Base-by-base conservation (phyloP, 2,329 filamentous ascomycete genomes). In the Neonectria faginata region DNA sequence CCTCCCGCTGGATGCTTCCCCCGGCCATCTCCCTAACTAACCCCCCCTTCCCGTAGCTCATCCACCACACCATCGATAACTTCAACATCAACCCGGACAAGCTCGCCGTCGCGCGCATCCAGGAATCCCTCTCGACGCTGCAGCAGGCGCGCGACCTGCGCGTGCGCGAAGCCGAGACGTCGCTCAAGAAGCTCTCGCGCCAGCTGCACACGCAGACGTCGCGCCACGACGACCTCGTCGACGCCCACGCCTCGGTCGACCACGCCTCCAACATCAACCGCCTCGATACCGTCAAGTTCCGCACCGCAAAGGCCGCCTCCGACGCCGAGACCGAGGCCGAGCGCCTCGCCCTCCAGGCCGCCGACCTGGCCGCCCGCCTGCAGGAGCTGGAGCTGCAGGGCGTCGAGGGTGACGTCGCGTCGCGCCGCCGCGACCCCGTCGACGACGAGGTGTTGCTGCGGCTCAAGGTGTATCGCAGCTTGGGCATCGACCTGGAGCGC, bases 251-350 rank as follows among this genome's bases (percentile, higher is more conserved):
- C 68, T 88, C 92, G 0, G 86, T 90, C 6, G 89, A 88, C 64
- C 95, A 98, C 81, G 93, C 94, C 6, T 89, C 89, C 39, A 89
- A 92, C 75, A 97, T 98, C 67, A 86, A 96, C 20, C 88, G 91
- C 44, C 89, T 97, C 66, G 95, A 98, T 80, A 97, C 93, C 1
- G 90, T 94, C 72, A 97, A 97, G 77, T 98, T 98, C 81, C 91
- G 94, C 71, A 91, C 93, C 62, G 95, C 95, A n/a, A 98, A 98
- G 80, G 89, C 92, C 16, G 93, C 92, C 0, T 91, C 88, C 1
- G 95, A 98, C 77, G 84, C 96, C 7, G 94, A 97, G 82, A 94
- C 95, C 75, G 96, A 99, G 81, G 92, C 92, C n/a, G 95, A 98
- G 83, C 86, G 95, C n/a, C 83, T 98, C 50, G 89, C 92, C 61